Evolutionary conservation across 352 stramenopile genomes (phyloP).

Genomic region (Pythium phragmitis): DNA sequence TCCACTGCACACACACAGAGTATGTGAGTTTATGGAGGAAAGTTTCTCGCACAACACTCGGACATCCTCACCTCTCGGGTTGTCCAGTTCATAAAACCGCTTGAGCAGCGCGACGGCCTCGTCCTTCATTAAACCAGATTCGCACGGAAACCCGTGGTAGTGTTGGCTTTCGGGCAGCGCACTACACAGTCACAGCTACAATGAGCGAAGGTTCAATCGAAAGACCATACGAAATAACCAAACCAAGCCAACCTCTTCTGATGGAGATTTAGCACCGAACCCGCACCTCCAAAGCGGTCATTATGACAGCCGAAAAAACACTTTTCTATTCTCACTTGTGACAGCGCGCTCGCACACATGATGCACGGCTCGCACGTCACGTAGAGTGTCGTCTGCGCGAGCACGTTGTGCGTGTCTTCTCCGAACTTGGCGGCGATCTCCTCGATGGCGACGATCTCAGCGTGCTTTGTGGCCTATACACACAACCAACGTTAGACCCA

Average conservation of each 20-base stretch:
- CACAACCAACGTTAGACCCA: neutral
- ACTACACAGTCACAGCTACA: neutral
- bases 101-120: conserved; percentile 85
- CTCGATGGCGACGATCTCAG: conserved; percentile 91
- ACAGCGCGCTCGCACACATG: conserved; percentile 91
- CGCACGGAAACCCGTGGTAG: conserved; percentile 61
- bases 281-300: conserved; percentile 91
- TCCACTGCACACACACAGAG: conserved; percentile 43
- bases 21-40: neutral
- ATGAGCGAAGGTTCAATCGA: too few species aligned
- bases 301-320: conserved; percentile 93
- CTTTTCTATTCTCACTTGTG: conserved; percentile 62
- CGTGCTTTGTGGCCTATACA: conserved; percentile 82
- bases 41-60: neutral
- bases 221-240: too few species aligned
- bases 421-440: conserved; percentile 55
- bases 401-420: conserved; percentile 38
- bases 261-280: conserved; percentile 88
- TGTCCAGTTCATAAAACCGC: conserved; percentile 89
- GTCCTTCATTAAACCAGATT: conserved; percentile 75
- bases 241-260: conserved; percentile 37
- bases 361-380: conserved; percentile 95
- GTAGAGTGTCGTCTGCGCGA: conserved; percentile 69
- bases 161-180: conserved; percentile 43
- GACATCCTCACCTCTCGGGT: conserved; percentile 60